Conservation (phyloP, 495 filamentous ascomycete species). For the Evansstolkia leycettana region DNA sequence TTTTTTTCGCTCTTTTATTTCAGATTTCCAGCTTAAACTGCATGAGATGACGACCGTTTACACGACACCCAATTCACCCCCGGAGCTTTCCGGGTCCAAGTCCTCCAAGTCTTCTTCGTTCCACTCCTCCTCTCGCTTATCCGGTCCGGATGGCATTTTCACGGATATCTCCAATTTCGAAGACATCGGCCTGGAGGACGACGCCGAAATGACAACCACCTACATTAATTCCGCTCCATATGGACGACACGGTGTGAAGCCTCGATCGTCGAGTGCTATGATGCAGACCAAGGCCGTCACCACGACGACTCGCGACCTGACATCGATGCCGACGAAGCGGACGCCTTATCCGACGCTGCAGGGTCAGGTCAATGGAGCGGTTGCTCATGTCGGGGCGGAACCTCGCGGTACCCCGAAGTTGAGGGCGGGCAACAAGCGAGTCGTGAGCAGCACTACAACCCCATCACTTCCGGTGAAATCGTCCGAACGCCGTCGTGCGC, state of each 20-base stretch:
- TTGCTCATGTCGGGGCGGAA: constrained; percentile 1
- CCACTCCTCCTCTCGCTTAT: constrained; percentile 57
- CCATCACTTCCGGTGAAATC: constrained; percentile 16
- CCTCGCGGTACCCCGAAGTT: constrained; percentile 11
- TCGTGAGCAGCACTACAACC: constrained; percentile 9
- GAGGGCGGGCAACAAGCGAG: constrained; percentile 14
- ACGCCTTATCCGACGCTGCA: constrained; percentile 16
- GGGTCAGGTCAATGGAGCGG: constrained; percentile 16
- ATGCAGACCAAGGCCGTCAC: constrained; percentile 20
- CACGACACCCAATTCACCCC: constrained; percentile 60
- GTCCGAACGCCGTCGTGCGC: constrained; percentile 21
- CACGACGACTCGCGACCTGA: constrained; percentile 29
- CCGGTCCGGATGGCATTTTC: constrained; percentile 52
- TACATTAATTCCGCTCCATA: constrained; percentile 16
- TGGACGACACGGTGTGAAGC: constrained; percentile 15
- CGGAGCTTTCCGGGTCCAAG: constrained; percentile 72
- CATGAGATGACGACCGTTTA: constrained; percentile 50
- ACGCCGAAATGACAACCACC: constrained; percentile 23
- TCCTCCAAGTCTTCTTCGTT: constrained; percentile 88
- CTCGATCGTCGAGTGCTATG: constrained; percentile 22
- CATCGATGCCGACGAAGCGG: constrained; percentile 34
- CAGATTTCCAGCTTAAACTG: neutral
- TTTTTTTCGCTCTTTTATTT: neutral
- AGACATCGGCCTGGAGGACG: constrained; percentile 80
- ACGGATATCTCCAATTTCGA: constrained; percentile 76